Base-by-base conservation (phyloP, 1,284 basidiomycete genomes). In the Anthracocystis walkeri region DNA sequence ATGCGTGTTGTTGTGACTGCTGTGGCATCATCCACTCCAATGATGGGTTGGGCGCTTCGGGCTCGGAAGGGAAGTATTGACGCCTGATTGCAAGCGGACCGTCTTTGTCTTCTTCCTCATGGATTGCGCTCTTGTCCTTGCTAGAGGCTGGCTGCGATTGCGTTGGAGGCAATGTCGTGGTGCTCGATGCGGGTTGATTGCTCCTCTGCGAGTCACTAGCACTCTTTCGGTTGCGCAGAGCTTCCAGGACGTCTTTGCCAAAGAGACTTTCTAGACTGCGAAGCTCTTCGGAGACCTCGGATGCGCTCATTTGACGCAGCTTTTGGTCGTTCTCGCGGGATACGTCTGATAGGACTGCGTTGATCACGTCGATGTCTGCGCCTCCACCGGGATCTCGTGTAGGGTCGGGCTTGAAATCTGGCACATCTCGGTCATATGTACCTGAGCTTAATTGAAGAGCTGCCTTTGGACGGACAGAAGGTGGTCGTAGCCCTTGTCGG, bases 21-120 rank as follows among this genome's bases (percentile, higher is more conserved):
- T 64, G 40, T 42, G 59, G 64, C 55, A 75, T 66, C 60, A 78
- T 82, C 82, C 82, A 84, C 51, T 77, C 78, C 23, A 84, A 42
- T 14, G 71, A 54, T 3, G 80, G 63, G 25, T 75, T 75, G 14
- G 69, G 62, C 29, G 63, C 65, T 23, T 71, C 70, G 2, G 87
- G 84, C 52, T 87, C 89, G 63, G 89, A 86, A 0, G 95, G 93
- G 84, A 97, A 97, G 87, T 91, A 97, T 38, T 90, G 90, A 33
- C 88, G 88, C 48, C 93, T 91, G 75, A 96, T 95, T 74, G 91
- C 89, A 82, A 94, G 92, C 6, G 93, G 90, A 0, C 91, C 91
- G 6, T 92, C 92, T 80, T 92, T 90, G 64, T 91, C 91, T 4
- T 87, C 87, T 31, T 88, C 38, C 50, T 45, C 25, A 33, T 62